Evolutionary conservation across 1,284 basidiomycete genomes (phyloP), one percentile per base, ranked within the genome.

Genomic region (Pyrrhoderma lamaoense): DNA sequence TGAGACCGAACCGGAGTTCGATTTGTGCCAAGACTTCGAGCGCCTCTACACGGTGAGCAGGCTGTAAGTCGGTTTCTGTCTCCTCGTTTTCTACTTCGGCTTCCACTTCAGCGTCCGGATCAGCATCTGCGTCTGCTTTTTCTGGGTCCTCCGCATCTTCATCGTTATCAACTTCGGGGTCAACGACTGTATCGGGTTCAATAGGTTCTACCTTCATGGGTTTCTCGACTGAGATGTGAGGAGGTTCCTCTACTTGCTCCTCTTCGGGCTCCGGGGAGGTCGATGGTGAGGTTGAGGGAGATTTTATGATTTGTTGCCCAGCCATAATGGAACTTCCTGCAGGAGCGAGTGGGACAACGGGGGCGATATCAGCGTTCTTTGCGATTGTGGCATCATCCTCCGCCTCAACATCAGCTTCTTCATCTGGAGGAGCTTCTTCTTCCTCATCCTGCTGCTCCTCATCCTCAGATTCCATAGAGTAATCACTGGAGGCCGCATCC

Each of bases 1-100:
- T 63, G 40, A 85, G 63, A 0, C 85, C 85, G 64, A 86, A 89
- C 58, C 83, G 87, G 62, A 89, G 75, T 58, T 90, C 88, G 55
- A 90, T 87, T 9, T 71, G 73, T 1, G 87, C 86, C 7, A 89
- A 69, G 1, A 82, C 80, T 53, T 89, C 88, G 22, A 90, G 70
- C 0, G 88, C 87, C 61, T 89, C 87, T 1, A 82, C 83, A 21
- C 87, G 76, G 63, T 89, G 82, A 1, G 82, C 82, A 40, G 84
- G 83, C 53, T 85, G 84, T 42, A 86, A 64, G 51, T 86, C 82
- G 9, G 74, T 72, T 52, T 85, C 84, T 2, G 73, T 66, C 49
- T 70, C 70, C n/a, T 56, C 58, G n/a, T 60, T 63, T 19, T 65
- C 67, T 8, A 61, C 62, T 42, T 77, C 73, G 34, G 65, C 64